Evolutionary conservation across 345 rosid genomes (phyloP), one percentile per base, ranked within the genome.

Genomic region (Theobroma cacao): DNA sequence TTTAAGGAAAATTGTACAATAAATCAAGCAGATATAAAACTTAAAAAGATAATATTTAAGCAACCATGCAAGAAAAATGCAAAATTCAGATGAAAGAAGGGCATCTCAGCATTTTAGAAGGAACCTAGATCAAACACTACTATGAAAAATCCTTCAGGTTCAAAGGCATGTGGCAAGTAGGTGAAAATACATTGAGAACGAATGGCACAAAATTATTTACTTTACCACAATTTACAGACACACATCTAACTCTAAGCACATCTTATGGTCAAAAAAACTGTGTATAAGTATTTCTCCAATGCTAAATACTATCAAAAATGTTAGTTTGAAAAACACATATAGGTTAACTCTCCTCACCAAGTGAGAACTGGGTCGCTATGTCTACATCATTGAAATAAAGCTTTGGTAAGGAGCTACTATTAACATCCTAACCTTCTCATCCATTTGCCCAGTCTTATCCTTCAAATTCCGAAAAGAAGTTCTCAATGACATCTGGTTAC

Each of bases 401-500:
- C 40, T 70, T 70, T 47, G 15, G 26, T 31, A 9, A 70, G 40
- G 24, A 47, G 74, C 36, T 5, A 13, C 4, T 53, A 18, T 3
- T 63, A 75, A 63, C 24, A 55, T 64, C 26, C 81, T 79, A 78
- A 90, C 98, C 90, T 89, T 86, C 55, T 80, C 87, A 41, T 90
- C 98, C 89, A 91, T 79, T 69, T 89, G 91, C 43, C 76, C 85
- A 72, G 80, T 74, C 82, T 83, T 92, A 65, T 92, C 94, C 86
- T 86, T 93, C 91, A 89, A 78, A 62, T 90, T 89, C 22, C 90
- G 78, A 38, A 82, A 84, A 17, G 89, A 77, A 78, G 91, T 83
- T 80, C 88, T 88, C 38, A 91, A 85, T 50, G 95, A 87, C 83
- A 84, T 60, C 87, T 96, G 99, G 63, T 90, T 87, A 81, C 86